Percentiles rank a stretch among this genome's conserved stretches.
These are phyloP conservation scores for Friedmanniomyces simplex DNA, from an alignment of 495 filamentous ascomycete genomes.

Conservation along the genomic window DNA sequence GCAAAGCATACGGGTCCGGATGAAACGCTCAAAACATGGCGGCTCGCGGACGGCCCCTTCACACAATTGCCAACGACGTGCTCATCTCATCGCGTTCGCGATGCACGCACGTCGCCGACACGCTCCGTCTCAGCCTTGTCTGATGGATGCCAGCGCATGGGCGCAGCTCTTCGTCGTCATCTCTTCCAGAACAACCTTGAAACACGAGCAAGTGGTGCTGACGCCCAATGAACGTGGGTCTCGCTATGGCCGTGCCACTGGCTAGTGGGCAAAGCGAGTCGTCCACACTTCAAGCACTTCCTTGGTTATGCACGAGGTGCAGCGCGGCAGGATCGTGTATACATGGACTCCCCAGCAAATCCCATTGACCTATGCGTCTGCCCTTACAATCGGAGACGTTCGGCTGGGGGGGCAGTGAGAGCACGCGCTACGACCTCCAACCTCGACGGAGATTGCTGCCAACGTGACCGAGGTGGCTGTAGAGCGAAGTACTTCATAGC, in stretches of 20 bases:
- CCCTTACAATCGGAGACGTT: background rate
- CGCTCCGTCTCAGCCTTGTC: background rate
- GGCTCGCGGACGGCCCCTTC: background rate
- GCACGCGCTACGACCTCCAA: constrained; percentile 3
- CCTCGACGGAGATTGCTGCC: background rate
- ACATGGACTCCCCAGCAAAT: background rate
- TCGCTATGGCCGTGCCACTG: background rate
- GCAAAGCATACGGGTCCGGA: background rate
- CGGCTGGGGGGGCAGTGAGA: background rate
- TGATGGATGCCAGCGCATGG: background rate
- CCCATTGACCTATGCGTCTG: background rate
- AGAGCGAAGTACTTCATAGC: background rate
- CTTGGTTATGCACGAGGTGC: constrained; percentile 2
- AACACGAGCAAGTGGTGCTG: background rate
- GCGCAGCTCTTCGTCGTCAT: background rate
- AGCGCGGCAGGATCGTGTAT: background rate
- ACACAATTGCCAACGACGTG: background rate
- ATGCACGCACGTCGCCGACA: background rate
- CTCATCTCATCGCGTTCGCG: background rate
- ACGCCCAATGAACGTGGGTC: background rate
- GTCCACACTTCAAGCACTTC: background rate
- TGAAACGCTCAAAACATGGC: background rate
- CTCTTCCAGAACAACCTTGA: background rate
- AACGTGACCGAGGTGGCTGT: background rate
- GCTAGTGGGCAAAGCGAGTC: background rate